These are phyloP conservation scores for Aspergillus sclerotialis DNA, from an alignment of 2,329 filamentous ascomycete genomes.

Conservation along the genomic window DNA sequence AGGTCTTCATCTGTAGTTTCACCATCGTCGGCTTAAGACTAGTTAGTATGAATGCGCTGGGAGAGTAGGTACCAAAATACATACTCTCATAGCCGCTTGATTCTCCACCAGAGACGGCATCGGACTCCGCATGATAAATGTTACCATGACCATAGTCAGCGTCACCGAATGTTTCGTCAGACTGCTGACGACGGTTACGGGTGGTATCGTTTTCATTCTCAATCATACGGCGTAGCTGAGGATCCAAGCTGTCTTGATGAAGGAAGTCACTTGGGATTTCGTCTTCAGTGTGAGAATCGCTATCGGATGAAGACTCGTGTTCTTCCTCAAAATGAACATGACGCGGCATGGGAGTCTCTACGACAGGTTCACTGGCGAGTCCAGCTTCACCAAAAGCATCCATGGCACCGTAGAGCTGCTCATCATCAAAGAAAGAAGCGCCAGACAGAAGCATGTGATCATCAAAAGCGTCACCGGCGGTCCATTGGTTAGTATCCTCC, in stretches of 20 bases:
- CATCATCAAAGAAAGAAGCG: constrained; percentile 38
- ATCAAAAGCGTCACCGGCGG: constrained; percentile 45
- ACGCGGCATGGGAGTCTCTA: constrained; percentile 43
- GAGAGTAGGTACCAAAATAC: constrained; percentile 25
- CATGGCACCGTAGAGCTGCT: constrained; percentile 33
- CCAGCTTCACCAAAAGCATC: constrained; percentile 32
- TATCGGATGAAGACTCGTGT: constrained; percentile 58
- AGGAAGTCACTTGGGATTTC: constrained; percentile 75
- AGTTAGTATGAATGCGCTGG: constrained; percentile 39
- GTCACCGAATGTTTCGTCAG: constrained; percentile 33
- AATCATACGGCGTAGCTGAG: constrained; percentile 65
- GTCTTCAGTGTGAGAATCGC: constrained; percentile 43
- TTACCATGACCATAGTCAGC: constrained; percentile 35
- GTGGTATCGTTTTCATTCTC: constrained; percentile 52
- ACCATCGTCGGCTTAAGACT: constrained; percentile 48
- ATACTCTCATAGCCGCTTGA: constrained; percentile 55
- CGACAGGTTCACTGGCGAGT: constrained; percentile 25
- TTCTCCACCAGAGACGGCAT: constrained; percentile 30
- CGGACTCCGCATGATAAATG: constrained; percentile 40
- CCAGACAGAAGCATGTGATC: constrained; percentile 34
- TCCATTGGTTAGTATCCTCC: constrained; percentile 39
- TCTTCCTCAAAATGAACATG: constrained; percentile 66
- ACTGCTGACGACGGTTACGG: constrained; percentile 22
- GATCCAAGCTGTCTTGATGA: constrained; percentile 65
- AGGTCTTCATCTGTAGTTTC: constrained; percentile 56